Conservation (phyloP, 1,139 yeast genomes). For the Scheffersomyces stambukii region DNA sequence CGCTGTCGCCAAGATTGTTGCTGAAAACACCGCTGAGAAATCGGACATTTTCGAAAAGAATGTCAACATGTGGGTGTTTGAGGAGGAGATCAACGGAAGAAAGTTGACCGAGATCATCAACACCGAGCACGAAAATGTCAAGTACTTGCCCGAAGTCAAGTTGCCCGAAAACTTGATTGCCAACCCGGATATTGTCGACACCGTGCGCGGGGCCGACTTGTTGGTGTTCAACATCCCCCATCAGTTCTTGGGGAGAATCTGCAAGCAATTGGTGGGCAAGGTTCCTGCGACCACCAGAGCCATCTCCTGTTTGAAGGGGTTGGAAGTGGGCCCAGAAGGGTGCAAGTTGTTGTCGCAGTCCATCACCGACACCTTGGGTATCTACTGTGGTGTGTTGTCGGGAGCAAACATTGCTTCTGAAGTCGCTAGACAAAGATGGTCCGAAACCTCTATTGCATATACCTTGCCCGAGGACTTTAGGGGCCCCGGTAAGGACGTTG, state of each 20-base stretch:
- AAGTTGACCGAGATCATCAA: slow-evolving; percentile 86
- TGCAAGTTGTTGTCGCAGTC: slow-evolving; percentile 74
- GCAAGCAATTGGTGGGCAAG: slow-evolving; percentile 71
- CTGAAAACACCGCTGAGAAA: slow-evolving; percentile 74
- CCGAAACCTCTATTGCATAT: slow-evolving; percentile 93
- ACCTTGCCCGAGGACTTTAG: slow-evolving; percentile 63
- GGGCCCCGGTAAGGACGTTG: slow-evolving; percentile 74
- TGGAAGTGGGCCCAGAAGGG: slow-evolving; percentile 76
- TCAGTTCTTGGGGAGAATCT: slow-evolving; percentile 76
- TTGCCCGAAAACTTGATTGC: slow-evolving; percentile 81
- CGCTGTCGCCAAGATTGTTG: slow-evolving; percentile 88
- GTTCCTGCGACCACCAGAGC: slow-evolving; percentile 71
- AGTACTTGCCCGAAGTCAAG: slow-evolving; percentile 75
- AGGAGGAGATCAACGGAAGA: slow-evolving; percentile 68
- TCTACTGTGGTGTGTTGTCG: slow-evolving; percentile 89
- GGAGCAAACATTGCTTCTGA: slow-evolving; percentile 96
- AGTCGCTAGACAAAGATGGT: slow-evolving; percentile 89
- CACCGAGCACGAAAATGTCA: slow-evolving; percentile 82
- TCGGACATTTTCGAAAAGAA: slow-evolving; percentile 60
- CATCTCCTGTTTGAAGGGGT: slow-evolving; percentile 89
- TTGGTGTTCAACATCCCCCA: slow-evolving; percentile 91
- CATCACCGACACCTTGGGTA: slow-evolving; percentile 71
- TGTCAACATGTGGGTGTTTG: slow-evolving; percentile 94
- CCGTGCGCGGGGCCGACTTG: slow-evolving; percentile 76
- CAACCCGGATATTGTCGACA: slow-evolving; percentile 70